Conservation (phyloP, 2,329 filamentous ascomycete species). For the Colletotrichum eremochloae region DNA sequence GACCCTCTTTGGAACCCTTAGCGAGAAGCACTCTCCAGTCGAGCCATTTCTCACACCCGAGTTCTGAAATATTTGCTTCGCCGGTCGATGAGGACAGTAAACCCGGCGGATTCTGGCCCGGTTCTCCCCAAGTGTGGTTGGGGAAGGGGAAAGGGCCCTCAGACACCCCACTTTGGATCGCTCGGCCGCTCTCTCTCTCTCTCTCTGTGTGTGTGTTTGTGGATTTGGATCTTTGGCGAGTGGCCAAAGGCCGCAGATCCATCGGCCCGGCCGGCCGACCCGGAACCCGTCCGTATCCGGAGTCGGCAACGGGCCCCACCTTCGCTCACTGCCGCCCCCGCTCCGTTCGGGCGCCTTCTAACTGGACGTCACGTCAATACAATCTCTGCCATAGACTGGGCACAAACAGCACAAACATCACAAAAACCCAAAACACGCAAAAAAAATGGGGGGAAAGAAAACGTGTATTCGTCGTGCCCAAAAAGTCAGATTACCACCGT, state of each 20-base stretch:
- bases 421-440: not conserved
- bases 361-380: not conserved
- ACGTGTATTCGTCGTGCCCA: not conserved
- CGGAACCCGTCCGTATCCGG: not conserved
- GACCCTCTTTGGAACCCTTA: too few relatives aligned
- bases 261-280: not conserved
- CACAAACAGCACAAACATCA: not conserved
- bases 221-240: not conserved
- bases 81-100: too few relatives aligned
- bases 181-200: not conserved
- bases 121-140: too few relatives aligned
- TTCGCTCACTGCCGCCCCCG: not conserved
- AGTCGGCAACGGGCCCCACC: not conserved
- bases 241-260: not conserved
- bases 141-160: not conserved
- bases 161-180: not conserved
- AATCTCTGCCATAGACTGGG: not conserved
- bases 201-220: not conserved
- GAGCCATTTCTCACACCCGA: too few relatives aligned
- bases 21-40: too few relatives aligned
- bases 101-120: too few relatives aligned
- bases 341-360: not conserved
- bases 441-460: not conserved
- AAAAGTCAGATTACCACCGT: constrained; percentile 1
- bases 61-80: too few relatives aligned